Conservation (phyloP, 2,329 filamentous ascomycete genomes). For the Ophioceras dolichostomum region DNA sequence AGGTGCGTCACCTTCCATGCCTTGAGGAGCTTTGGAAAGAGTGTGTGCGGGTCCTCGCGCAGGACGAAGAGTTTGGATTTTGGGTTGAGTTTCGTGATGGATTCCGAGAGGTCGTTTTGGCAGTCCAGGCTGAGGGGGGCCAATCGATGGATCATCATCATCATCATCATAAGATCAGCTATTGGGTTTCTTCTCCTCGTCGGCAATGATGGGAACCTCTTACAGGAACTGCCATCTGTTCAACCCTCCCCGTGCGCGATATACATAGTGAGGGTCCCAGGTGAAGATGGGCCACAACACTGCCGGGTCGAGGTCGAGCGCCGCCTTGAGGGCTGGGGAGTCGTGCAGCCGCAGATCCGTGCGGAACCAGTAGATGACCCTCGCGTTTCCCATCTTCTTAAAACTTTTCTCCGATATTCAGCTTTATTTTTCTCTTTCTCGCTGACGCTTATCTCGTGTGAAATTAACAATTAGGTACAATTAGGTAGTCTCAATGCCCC, state of each 20-base stretch:
- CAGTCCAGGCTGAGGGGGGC: conserved; percentile 55
- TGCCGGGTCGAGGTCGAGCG: conserved; percentile 55
- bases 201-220: conserved; percentile 10
- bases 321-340: conserved; percentile 60
- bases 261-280: conserved; percentile 62
- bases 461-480: too few species aligned
- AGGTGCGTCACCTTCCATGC: conserved; percentile 64
- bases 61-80: conserved; percentile 62
- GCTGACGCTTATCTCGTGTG: too few species aligned
- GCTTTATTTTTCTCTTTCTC: too few species aligned
- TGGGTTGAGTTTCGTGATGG: conserved; percentile 55
- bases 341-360: conserved; percentile 70
- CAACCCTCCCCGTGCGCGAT: conserved; percentile 53
- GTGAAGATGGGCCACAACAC: conserved; percentile 66
- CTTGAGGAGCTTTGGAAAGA: conserved; percentile 61
- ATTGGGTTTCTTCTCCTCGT: too few species aligned
- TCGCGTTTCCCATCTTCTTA: conserved; percentile 3
- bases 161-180: too few species aligned
- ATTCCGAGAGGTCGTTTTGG: conserved; percentile 55
- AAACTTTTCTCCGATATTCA: too few species aligned
- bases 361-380: conserved; percentile 47
- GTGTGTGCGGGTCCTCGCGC: conserved; percentile 57
- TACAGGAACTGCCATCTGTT: conserved; percentile 67
- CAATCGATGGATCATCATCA: too few species aligned
- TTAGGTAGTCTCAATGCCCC: too few species aligned